A percentile compares a stretch with the other conserved stretches of the same genome.
These are phyloP conservation scores for Jackrogersella minutella DNA, from an alignment of 495 filamentous ascomycete species.

Conservation along the genomic window DNA sequence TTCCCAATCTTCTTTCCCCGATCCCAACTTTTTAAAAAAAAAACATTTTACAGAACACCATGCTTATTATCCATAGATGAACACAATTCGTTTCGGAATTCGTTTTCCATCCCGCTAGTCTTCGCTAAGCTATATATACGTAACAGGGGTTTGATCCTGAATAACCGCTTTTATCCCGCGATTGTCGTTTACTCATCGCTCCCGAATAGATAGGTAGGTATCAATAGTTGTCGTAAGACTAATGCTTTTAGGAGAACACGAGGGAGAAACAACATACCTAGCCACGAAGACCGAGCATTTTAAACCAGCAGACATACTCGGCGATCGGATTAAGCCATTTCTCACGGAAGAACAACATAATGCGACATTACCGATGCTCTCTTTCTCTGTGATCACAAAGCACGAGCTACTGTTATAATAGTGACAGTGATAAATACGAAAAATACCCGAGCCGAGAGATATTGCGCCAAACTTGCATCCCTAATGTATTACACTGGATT, in stretches of 20 bases:
- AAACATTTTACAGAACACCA: slow-evolving; percentile 22
- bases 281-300: background rate
- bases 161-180: slow-evolving; percentile 18
- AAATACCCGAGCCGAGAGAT: slow-evolving; percentile 22
- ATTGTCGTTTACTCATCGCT: background rate
- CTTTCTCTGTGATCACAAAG: background rate
- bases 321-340: background rate
- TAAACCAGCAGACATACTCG: background rate
- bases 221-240: slow-evolving; percentile 4
- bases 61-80: slow-evolving; percentile 26
- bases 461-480: slow-evolving; percentile 2
- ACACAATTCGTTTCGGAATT: slow-evolving; percentile 18
- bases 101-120: no score
- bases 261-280: background rate
- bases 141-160: background rate
- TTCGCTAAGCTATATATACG: slow-evolving; percentile 1
- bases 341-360: background rate
- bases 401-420: background rate
- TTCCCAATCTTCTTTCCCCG: slow-evolving; percentile 20
- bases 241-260: background rate
- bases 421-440: background rate
- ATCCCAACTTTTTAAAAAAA: slow-evolving; percentile 31
- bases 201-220: slow-evolving; percentile 10
- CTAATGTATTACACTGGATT: background rate
- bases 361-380: slow-evolving; percentile 12